Percentiles rank a stretch among this genome's conserved stretches.
Evolutionary conservation across 2,329 filamentous ascomycete species (phyloP).

Genomic region (Raffaelea arxii): DNA sequence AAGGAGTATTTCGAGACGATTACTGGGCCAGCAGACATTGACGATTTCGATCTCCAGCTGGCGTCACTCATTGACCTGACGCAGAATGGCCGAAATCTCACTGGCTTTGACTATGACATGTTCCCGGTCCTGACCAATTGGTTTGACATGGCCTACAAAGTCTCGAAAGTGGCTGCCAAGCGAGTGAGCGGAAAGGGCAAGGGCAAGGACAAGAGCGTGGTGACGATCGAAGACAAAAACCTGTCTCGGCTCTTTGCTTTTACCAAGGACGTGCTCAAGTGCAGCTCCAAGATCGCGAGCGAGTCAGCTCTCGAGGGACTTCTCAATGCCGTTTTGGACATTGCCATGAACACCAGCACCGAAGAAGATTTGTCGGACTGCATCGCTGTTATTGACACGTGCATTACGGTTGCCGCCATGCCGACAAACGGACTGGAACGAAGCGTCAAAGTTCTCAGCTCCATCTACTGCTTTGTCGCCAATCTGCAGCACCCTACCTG

Average conservation of each 20-base stretch:
- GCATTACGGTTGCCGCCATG: slow-evolving; percentile 64
- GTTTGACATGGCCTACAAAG: slow-evolving; percentile 46
- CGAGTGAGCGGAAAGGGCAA: slow-evolving; percentile 22
- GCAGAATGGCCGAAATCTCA: slow-evolving; percentile 49
- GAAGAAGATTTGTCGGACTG: slow-evolving; percentile 57
- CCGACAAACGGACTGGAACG: slow-evolving; percentile 51
- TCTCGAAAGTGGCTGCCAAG: slow-evolving; percentile 28
- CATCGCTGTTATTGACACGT: slow-evolving; percentile 57
- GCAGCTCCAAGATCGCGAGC: slow-evolving; percentile 60
- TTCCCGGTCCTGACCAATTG: slow-evolving; percentile 52
- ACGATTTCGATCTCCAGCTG: slow-evolving; percentile 60
- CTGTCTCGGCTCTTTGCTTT: slow-evolving; percentile 56
- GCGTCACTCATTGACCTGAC: slow-evolving; percentile 52
- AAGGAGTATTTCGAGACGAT: slow-evolving; percentile 56
- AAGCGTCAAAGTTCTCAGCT: slow-evolving; percentile 62
- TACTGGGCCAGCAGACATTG: slow-evolving; percentile 42
- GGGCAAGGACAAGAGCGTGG: slow-evolving; percentile 28
- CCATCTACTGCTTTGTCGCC: slow-evolving; percentile 58
- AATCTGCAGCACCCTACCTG: slow-evolving; percentile 54
- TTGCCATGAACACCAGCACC: slow-evolving; percentile 58
- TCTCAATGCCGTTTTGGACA: slow-evolving; percentile 52
- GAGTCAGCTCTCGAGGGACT: slow-evolving; percentile 52
- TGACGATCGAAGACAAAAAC: slow-evolving; percentile 48
- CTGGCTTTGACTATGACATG: slow-evolving; percentile 59
- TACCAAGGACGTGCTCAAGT: slow-evolving; percentile 61